Base-by-base conservation (phyloP, 2,329 filamentous ascomycete genomes). In the Clonostachys chloroleuca region DNA sequence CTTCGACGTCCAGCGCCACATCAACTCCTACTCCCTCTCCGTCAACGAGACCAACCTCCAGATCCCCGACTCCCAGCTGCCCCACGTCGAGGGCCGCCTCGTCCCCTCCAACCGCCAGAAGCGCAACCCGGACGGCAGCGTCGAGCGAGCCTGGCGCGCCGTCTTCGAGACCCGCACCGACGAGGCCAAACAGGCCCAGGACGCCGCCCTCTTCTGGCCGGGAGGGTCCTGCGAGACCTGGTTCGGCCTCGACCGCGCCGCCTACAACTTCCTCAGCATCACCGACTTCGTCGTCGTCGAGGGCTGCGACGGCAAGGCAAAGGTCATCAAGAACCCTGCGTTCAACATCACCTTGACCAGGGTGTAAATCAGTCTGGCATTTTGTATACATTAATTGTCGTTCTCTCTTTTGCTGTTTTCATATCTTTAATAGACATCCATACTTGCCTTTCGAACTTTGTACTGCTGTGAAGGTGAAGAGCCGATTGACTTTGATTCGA, bases 1-100 rank as follows among this genome's bases (percentile, higher is more conserved):
- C 4, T 66, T 69, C 30, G 63, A 74, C 43, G 61, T 73, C 0
- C 52, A 70, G 0, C 50, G 54, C 46, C 64, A 69, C 44, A 66
- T 68, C 40, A 52, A 52, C 10, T 49, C 49, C 43, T 65, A 60
- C 52, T 55, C 44, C 39, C 53, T 56, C 40, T 45, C 46, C 37
- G 50, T 51, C 4, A 41, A 53, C 4, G 49, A 51, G 20, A 47
- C 51, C 9, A 48, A 47, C 10, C n/a, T 24, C 18, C 36, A 14
- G 7, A 18, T 14, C 30, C 16, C 42, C 33, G 33, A 33, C 8
- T 17, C 42, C 10, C 30, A 51, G 24, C 36, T 51, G 16, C 45
- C 40, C 3, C 37, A 51, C 34, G 46, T 62, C 12, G 54, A 54
- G 18, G 61, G 55, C 2, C 55, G 63, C 12, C 42, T 65, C 2